Evolutionary conservation across 73 alveolate species (phyloP).

Genomic region (Uronychia binucleata): DNA sequence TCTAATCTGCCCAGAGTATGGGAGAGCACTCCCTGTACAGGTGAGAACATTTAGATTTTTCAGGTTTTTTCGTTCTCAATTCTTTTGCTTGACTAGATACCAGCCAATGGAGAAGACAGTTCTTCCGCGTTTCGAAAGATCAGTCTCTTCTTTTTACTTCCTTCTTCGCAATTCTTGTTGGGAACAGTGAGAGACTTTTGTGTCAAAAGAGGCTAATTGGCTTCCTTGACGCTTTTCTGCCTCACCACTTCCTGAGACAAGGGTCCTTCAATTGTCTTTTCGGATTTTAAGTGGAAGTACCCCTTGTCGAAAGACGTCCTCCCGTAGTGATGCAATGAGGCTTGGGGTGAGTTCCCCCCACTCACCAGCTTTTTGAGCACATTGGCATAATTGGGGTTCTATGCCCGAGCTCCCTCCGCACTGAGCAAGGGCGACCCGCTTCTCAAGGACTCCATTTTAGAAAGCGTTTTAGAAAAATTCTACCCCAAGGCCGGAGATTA

Average conservation of each 20-base stretch:
- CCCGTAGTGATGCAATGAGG: neutral
- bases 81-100: too few species aligned
- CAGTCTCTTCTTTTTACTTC: neutral
- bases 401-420: too few species aligned
- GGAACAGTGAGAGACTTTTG: neutral
- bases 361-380: neutral
- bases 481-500: too few species aligned
- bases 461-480: too few species aligned
- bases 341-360: neutral
- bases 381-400: neutral
- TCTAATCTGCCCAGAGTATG: too few species aligned
- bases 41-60: too few species aligned
- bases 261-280: neutral
- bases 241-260: neutral
- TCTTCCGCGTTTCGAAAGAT: neutral
- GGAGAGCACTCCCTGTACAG: too few species aligned
- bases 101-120: too few species aligned
- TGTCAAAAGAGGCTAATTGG: neutral
- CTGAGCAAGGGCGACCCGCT: too few species aligned
- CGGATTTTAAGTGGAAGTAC: neutral
- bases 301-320: neutral
- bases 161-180: neutral
- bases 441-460: too few species aligned
- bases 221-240: neutral
- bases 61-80: too few species aligned